phyloP scores from a whole-genome alignment of 202 grass and related monocot genomes.

The Alloteropsis angusta region DNA sequence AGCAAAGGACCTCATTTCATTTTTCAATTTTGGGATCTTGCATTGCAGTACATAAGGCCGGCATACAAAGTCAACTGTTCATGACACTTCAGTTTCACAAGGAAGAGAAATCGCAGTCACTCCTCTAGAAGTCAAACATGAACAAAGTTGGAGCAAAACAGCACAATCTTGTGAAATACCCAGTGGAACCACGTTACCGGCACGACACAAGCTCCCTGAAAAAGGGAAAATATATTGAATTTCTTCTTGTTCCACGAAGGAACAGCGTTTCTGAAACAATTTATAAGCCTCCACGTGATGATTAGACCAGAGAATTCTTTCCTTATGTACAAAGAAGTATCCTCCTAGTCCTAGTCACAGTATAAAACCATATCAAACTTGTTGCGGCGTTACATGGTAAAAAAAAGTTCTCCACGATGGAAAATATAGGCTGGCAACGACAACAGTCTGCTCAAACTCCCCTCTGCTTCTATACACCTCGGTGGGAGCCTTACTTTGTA shows the following conservation, averaged over 20 bases:
- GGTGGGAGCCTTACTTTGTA: slow-evolving; percentile 5
- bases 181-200: not conserved
- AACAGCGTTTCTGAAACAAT: slow-evolving; percentile 32
- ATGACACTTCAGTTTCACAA: not conserved
- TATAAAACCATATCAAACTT: slow-evolving; percentile 25
- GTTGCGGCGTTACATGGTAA: slow-evolving; percentile 28
- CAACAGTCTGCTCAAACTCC: not conserved
- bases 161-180: not conserved
- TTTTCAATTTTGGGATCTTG: not conserved
- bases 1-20: not conserved
- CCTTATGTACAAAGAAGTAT: slow-evolving; percentile 33
- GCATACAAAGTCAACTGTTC: not conserved
- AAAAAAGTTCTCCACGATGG: slow-evolving; percentile 24
- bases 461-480: slow-evolving; percentile 36
- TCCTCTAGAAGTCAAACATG: not conserved
- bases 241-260: not conserved
- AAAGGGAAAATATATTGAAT: not conserved
- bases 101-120: not conserved
- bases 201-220: not conserved
- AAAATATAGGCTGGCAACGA: slow-evolving; percentile 22
- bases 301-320: slow-evolving; percentile 14
- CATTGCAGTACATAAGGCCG: not conserved
- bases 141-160: not conserved
- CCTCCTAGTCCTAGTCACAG: slow-evolving; percentile 27
- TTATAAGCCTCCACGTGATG: slow-evolving; percentile 2